Evolutionary conservation across 1,284 basidiomycete species (phyloP), one percentile per base, ranked within the genome.

Genomic region (Sphagnurus paluster): DNA sequence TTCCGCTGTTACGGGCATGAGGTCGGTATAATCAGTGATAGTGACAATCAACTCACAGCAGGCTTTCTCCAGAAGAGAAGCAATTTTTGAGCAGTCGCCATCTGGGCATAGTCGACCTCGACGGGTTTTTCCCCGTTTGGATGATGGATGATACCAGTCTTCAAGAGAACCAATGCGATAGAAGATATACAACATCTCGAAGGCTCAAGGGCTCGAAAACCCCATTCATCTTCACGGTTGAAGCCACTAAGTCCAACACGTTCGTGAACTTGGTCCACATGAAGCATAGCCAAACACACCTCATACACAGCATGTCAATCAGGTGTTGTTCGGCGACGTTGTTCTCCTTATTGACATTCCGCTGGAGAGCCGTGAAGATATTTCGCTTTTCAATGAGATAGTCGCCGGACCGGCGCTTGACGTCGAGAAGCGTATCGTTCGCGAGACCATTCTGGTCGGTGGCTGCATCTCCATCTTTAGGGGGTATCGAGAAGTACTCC

Each of bases 221-320:
- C 96, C 96, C 96, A 99, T 62, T 87, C 83, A 68, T 99, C 97
- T 21, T 96, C 88, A 24, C 95, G 86, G 65, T 95, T 84, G 65
- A 99, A 99, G 16, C 96, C 96, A 67, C 94, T 97, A 57, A 37
- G 37, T 25, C 25, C 16, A 37, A 29, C 58, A 45, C n/a, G 43
- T 40, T 26, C 38, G 25, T 46, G n/a, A 36, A 23, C 5, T 33
- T 42, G 17, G 29, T 38, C 25, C 36, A 24, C 41, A 33, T 38
- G 32, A 50, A 44, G 16, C 39, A 26, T 43, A 36, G 28, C 26
- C 7, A 1, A 61, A 36, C 77, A 50, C 63, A 94, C 94, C 92
- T 96, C 93, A 98, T 98, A 73, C 97, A 99, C 45, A 99, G 79
- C 96, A 99, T 99, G 71, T 99, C 97, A 69, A 99, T 99, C 55